phyloP scores from a whole-genome alignment of 768 basidiomycete species.

The Roridomyces roridus region DNA sequence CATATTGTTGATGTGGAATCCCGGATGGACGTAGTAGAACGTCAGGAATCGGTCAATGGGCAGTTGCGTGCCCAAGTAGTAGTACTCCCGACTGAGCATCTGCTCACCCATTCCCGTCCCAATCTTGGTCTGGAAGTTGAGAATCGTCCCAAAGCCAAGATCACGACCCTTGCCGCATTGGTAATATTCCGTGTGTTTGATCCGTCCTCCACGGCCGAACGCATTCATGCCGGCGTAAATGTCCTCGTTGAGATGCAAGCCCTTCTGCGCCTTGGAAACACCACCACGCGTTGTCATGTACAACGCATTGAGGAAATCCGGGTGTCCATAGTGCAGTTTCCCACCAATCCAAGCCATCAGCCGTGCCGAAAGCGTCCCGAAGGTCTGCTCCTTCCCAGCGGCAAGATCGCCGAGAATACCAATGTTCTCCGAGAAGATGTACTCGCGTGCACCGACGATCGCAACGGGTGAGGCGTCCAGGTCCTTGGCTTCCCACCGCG shows the following conservation, averaged over 20 bases:
- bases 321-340: conserved; percentile 98
- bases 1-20: conserved; percentile 99
- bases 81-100: conserved; percentile 98
- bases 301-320: conserved; percentile 96
- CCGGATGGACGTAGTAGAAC: conserved; percentile 99
- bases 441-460: conserved; percentile 99
- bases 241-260: conserved; percentile 98
- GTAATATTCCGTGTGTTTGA: conserved; percentile 99
- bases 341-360: conserved; percentile 97
- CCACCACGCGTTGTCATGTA: conserved; percentile 99
- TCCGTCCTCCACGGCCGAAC: conserved; percentile 93
- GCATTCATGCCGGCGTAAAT: conserved; percentile 99
- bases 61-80: conserved; percentile 97
- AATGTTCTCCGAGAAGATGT: conserved; percentile 99
- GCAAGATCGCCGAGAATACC: conserved; percentile 98
- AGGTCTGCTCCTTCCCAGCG: conserved; percentile 99
- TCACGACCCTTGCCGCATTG: conserved; percentile 99
- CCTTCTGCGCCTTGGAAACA: conserved; percentile 99
- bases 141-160: conserved; percentile 97
- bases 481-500: conserved; percentile 87
- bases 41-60: conserved; percentile 99
- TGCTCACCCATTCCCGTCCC: conserved; percentile 99
- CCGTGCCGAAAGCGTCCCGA: conserved; percentile 94
- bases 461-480: conserved; percentile 90
- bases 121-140: conserved; percentile 99